Evolutionary conservation across 2,329 filamentous ascomycete genomes (phyloP).

Genomic region (Penicillium sp.): DNA sequence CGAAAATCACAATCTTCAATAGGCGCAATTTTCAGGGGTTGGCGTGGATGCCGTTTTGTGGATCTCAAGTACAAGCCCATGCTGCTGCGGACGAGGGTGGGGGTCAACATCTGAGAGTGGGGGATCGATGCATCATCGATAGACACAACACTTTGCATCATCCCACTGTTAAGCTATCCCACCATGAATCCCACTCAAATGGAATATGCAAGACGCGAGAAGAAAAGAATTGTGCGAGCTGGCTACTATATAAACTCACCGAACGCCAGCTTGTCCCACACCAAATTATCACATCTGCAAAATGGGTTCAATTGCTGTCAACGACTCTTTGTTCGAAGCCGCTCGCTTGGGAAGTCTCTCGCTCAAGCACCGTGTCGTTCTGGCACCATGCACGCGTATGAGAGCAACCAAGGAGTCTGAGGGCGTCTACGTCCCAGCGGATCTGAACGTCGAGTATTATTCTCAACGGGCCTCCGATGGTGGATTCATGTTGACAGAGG

Average conservation of each 20-base stretch:
- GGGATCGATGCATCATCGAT: no score
- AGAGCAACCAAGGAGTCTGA: constrained; percentile 29
- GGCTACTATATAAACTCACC: neutral
- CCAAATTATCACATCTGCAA: constrained; percentile 2
- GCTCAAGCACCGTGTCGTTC: constrained; percentile 30
- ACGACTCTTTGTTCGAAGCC: constrained; percentile 38
- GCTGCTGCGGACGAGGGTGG: no score
- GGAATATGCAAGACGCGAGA: neutral
- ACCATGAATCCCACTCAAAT: no score
- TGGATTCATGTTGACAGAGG: constrained; percentile 38
- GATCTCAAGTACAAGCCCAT: no score
- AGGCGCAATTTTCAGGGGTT: no score
- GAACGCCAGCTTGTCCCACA: neutral
- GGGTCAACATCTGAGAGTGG: no score
- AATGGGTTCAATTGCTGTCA: constrained; percentile 28
- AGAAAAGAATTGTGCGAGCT: neutral
- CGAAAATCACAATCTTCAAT: no score
- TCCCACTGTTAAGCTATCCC: no score
- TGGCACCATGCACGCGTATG: constrained; percentile 32
- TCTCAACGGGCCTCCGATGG: constrained; percentile 35
- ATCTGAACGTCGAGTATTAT: constrained; percentile 34
- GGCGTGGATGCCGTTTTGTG: no score
- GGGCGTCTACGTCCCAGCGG: constrained; percentile 33
- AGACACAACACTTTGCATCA: no score
- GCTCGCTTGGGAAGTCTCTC: constrained; percentile 29